Evolutionary conservation across 1,284 basidiomycete species (phyloP).

Genomic region (Irpex rosettiformis): DNA sequence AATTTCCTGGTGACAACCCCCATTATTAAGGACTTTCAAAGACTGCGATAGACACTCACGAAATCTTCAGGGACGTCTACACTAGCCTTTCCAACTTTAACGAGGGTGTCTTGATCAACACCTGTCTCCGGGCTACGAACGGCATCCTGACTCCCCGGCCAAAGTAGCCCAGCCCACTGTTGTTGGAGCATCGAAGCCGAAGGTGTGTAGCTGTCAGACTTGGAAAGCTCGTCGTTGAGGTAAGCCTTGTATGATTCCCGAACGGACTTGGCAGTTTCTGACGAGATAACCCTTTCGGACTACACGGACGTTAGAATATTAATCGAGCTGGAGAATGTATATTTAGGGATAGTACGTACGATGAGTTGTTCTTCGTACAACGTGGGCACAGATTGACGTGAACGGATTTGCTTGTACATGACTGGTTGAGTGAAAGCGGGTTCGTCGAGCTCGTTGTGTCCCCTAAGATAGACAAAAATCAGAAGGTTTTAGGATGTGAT

Average conservation of each 20-base stretch:
- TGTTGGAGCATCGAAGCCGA: slow-evolving; percentile 51
- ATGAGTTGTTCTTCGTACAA: slow-evolving; percentile 79
- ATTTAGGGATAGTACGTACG: slow-evolving; percentile 37
- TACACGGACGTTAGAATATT: slow-evolving; percentile 24
- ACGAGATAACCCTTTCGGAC: slow-evolving; percentile 54
- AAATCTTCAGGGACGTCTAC: slow-evolving; percentile 73
- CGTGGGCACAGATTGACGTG: slow-evolving; percentile 73
- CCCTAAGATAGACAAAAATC: slow-evolving; percentile 34
- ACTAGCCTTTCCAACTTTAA: slow-evolving; percentile 63
- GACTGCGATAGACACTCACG: slow-evolving; percentile 47
- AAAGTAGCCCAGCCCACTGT: slow-evolving; percentile 70
- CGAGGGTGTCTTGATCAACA: slow-evolving; percentile 47
- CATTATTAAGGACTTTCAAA: neutral
- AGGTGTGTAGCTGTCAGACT: slow-evolving; percentile 47
- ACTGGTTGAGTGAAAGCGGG: slow-evolving; percentile 87
- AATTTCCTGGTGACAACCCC: slow-evolving; percentile 49
- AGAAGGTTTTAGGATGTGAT: neutral
- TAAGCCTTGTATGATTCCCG: slow-evolving; percentile 56
- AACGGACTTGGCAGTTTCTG: slow-evolving; percentile 43
- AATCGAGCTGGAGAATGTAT: neutral
- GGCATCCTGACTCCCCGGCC: slow-evolving; percentile 44
- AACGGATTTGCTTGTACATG: slow-evolving; percentile 85
- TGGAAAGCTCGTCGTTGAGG: slow-evolving; percentile 58
- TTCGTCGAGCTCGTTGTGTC: slow-evolving; percentile 90
- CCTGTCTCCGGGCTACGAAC: slow-evolving; percentile 62